Percentiles rank a stretch among this genome's conserved stretches.
Evolutionary conservation across 2,329 filamentous ascomycete species (phyloP).

Genomic region (Bipolaris cookei): DNA sequence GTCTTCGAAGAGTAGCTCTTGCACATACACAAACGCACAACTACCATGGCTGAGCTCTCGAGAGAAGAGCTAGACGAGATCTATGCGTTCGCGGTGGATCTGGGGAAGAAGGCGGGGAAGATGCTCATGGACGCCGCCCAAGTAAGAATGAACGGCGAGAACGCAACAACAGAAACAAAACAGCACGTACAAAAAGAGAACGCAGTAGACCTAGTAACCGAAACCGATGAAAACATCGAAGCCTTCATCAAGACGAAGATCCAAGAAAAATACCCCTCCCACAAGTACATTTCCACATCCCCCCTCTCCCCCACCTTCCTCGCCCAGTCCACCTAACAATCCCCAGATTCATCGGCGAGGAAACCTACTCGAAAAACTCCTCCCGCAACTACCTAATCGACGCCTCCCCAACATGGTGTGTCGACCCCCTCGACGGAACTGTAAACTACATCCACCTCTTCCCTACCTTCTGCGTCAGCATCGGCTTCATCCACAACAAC

Average conservation of each 20-base stretch:
- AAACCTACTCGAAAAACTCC: constrained; percentile 72
- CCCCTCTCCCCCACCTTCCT: not conserved
- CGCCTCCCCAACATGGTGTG: constrained; percentile 71
- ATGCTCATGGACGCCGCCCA: constrained; percentile 70
- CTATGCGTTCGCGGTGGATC: constrained; percentile 72
- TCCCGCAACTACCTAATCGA: constrained; percentile 72
- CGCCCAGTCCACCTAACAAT: not conserved
- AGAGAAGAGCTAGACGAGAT: constrained; percentile 65
- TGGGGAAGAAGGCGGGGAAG: constrained; percentile 72
- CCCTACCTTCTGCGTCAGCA: constrained; percentile 81
- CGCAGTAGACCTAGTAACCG: constrained; percentile 77
- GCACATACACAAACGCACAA: not conserved
- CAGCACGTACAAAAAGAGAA: constrained; percentile 72
- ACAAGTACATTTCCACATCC: constrained; percentile 59
- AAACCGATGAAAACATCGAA: constrained; percentile 78
- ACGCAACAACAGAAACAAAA: constrained; percentile 29
- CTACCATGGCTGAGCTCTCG: constrained; percentile 35
- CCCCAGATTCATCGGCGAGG: constrained; percentile 75
- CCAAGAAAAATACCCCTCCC: constrained; percentile 65
- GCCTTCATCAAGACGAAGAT: constrained; percentile 70
- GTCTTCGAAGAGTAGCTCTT: not conserved
- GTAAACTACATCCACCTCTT: constrained; percentile 83
- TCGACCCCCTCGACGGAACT: constrained; percentile 80
- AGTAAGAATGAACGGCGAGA: constrained; percentile 56
- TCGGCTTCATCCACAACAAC: constrained; percentile 68